Evolutionary conservation across 2,329 filamentous ascomycete species (phyloP).

Genomic region (Aspergillus versicolor): DNA sequence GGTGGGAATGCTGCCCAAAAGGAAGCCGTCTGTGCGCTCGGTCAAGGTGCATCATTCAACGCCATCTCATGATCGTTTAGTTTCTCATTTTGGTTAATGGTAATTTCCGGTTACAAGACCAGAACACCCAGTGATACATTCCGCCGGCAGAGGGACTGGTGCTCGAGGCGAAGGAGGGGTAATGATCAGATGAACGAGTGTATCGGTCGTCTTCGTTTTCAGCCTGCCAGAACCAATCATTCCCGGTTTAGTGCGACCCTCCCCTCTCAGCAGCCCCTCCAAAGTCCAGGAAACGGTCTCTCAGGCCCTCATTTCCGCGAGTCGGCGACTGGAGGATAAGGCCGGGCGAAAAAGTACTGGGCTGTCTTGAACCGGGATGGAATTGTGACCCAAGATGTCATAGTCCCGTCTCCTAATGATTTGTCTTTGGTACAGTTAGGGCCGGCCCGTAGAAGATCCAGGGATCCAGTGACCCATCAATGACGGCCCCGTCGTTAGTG

Average conservation of each 20-base stretch:
- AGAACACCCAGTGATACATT: constrained; percentile 13
- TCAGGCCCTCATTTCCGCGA: neutral
- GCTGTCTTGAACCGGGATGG: neutral
- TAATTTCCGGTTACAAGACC: constrained; percentile 15
- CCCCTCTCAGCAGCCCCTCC: neutral
- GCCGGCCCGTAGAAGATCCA: constrained; percentile 25
- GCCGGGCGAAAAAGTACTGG: constrained; percentile 4
- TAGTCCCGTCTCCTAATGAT: neutral
- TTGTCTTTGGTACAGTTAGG: constrained; percentile 23
- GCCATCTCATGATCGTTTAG: constrained; percentile 22
- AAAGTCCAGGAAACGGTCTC: constrained; percentile 6
- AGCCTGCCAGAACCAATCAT: constrained; percentile 17
- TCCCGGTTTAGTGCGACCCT: constrained; percentile 16
- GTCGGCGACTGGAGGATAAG: neutral
- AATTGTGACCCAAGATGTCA: constrained; percentile 9
- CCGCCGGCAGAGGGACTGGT: constrained; percentile 1
- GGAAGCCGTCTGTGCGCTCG: constrained; percentile 18
- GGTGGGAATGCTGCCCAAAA: constrained; percentile 16
- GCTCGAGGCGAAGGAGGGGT: constrained; percentile 6
- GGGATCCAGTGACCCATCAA: constrained; percentile 22
- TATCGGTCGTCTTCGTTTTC: constrained; percentile 13
- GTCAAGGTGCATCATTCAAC: constrained; percentile 15
- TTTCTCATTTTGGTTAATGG: constrained; percentile 6
- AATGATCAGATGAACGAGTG: constrained; percentile 20
- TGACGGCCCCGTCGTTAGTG: constrained; percentile 13